Base-by-base conservation (phyloP, 164 flowering plant species). In the Umbellularia californica region DNA sequence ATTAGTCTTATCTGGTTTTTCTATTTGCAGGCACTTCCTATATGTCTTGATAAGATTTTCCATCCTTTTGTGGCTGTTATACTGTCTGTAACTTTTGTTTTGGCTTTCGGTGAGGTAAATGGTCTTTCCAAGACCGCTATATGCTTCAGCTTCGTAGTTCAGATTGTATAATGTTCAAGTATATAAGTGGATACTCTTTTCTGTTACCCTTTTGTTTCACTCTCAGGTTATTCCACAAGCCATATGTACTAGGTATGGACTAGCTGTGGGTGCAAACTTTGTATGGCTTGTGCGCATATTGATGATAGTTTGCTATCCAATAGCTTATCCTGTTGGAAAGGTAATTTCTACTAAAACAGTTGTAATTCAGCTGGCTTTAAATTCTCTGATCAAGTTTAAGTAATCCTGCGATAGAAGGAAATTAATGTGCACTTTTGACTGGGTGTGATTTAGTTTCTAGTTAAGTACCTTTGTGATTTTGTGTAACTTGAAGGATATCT, bases 211-310 rank as follows among this genome's bases (percentile, higher is more conserved):
- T 20, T 58, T 74, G 15, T 55, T 55, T 55, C 47, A 55, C 60
- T 67, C 25, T 69, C 84, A 95, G 99, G 88, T 95, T 80, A 88
- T 95, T 82, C 99, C 99, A 33, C 99, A 95, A 87, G 89, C 99
- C 55, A 90, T 88, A 79, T 95, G 99, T 76, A 79, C 97, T 20
- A 85, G 99, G 84, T 95, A 95, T 89, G 99, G 99, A 33, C 97
- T 95, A 65, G 90, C 98, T 77, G 94, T 95, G 17, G 99, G 99
- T 70, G 92, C 99, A 62, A 93, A 92, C 84, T 91, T 93, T 79
- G 88, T 90, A 41, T 89, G 95, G 92, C 97, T 95, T 67, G 99
- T 95, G 58, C 90, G 97, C 6, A 78, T 93, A 79, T 76, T 95
- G 75, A 93, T 95, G 98, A 82, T 91, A 52, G 83, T 95, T 60